Evolutionary conservation across 1,284 basidiomycete genomes (phyloP).

Genomic region (Malassezia cuniculi): DNA sequence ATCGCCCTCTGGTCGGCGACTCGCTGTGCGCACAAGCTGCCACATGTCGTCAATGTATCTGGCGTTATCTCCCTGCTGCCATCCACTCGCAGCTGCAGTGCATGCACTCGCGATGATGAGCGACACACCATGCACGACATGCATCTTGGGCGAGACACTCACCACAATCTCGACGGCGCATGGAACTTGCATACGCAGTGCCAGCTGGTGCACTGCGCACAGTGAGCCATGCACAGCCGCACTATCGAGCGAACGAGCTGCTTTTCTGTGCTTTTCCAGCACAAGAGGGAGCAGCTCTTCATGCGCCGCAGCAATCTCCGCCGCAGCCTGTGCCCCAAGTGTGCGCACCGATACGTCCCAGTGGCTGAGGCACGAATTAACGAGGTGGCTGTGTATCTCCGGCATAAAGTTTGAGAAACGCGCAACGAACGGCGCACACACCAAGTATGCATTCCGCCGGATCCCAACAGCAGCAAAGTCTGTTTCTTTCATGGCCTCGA

Average conservation of each 20-base stretch:
- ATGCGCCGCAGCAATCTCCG: conserved; percentile 57
- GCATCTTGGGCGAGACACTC: background rate
- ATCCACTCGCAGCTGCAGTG: conserved; percentile 61
- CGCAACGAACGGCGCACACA: conserved; percentile 72
- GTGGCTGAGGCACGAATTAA: conserved; percentile 65
- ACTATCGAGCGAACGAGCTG: background rate
- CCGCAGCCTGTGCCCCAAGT: conserved; percentile 65
- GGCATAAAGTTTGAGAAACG: conserved; percentile 25
- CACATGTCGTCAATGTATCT: conserved; percentile 48
- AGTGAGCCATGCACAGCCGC: conserved; percentile 7
- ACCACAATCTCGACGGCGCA: background rate
- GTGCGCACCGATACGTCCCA: conserved; percentile 76
- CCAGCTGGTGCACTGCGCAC: conserved; percentile 1
- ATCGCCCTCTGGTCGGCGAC: conserved; percentile 55
- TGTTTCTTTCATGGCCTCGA: conserved; percentile 75
- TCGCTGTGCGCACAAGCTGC: conserved; percentile 57
- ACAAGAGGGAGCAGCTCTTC: conserved; percentile 51
- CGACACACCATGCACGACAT: background rate
- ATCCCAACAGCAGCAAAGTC: conserved; percentile 91
- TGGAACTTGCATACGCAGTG: background rate
- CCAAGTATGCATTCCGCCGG: conserved; percentile 66
- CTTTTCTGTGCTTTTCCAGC: conserved; percentile 26
- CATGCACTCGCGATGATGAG: conserved; percentile 5
- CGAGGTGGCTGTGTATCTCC: conserved; percentile 55
- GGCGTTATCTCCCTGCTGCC: conserved; percentile 46